A percentile compares a stretch with the other conserved stretches of the same genome.
Conservation (phyloP, 805 yeast genomes). For the Candida caryicola region DNA sequence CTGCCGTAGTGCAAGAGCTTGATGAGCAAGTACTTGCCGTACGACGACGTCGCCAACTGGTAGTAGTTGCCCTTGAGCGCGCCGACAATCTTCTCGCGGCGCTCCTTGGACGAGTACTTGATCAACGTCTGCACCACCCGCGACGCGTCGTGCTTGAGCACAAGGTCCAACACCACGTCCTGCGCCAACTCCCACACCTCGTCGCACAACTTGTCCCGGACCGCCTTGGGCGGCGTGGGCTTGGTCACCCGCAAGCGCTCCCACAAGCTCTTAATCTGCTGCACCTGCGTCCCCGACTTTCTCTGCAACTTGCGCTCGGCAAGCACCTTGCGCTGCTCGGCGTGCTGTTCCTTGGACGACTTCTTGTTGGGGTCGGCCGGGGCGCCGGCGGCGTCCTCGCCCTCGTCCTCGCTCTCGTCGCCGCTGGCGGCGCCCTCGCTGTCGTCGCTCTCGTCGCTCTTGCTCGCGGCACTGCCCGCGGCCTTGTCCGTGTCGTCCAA, state of each 20-base stretch:
- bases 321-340: constrained; percentile 74
- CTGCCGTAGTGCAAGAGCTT: constrained; percentile 91
- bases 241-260: constrained; percentile 83
- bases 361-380: constrained; percentile 43
- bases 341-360: constrained; percentile 65
- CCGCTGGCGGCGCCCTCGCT: constrained; percentile 29
- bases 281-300: constrained; percentile 83
- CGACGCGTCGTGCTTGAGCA: constrained; percentile 93
- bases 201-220: constrained; percentile 72
- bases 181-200: constrained; percentile 83
- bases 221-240: constrained; percentile 74
- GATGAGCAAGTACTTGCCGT: constrained; percentile 88
- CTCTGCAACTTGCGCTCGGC: constrained; percentile 84
- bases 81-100: constrained; percentile 66
- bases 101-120: constrained; percentile 76
- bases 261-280: constrained; percentile 84
- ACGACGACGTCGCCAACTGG: constrained; percentile 83
- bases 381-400: constrained; percentile 11
- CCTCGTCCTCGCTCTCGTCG: constrained; percentile 16
- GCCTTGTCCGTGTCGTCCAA: constrained; percentile 21
- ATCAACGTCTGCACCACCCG: constrained; percentile 93
- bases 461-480: too few relatives aligned
- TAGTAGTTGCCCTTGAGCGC: constrained; percentile 75
- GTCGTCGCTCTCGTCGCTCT: constrained; percentile 18
- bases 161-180: constrained; percentile 77